Base-by-base conservation (phyloP, 108 stramenopile genomes). In the Seminavis robusta region DNA sequence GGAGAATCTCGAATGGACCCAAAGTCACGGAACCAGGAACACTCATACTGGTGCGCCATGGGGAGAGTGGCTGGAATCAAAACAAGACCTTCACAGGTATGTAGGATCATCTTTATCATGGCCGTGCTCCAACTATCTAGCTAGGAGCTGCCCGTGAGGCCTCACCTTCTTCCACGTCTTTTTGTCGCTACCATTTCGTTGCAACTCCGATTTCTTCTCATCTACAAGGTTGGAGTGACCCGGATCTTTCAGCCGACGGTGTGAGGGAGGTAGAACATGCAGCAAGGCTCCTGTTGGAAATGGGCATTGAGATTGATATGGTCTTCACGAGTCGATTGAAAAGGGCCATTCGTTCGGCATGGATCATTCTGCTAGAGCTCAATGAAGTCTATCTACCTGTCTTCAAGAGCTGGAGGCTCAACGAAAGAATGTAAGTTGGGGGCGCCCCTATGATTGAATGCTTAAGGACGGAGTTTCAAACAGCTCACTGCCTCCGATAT, bases 351-450 rank as follows among this genome's bases (percentile, higher is more conserved):
- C 89, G 93, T 20, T 79, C 86, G 0, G 52, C 70, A 1, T 95
- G 95, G 94, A 80, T 94, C 42, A 53, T 98, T 1, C 46, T 96
- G 31, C 77, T 80, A 33, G 95, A 94, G 59, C 50, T 96, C 46
- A 83, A 88, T 50, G 71, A 84, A 74, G 86, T 95, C 3, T 86
- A 96, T 74, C 60, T 91, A 17, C 97, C 97, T 6, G 90, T 94
- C 6, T 86, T 88, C 54, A 90, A 92, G 62, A 74, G 76, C 38
- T 98, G 95, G 95, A 82, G 95, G 26, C 70, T 98, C 28, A 96
- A 98, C 61, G 96, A 97, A 58, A 71, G 96, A 15, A 69, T 65
- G 63, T 3, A 51, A 30, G 27, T 30, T 2, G 29, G 1, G 3
- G 1, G n/a, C n/a, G n/a, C n/a, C n/a, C n/a, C n/a, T n/a, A n/a